These are phyloP conservation scores for Ophiostoma quercus DNA, from an alignment of 2,329 filamentous ascomycete genomes.

Conservation along the genomic window DNA sequence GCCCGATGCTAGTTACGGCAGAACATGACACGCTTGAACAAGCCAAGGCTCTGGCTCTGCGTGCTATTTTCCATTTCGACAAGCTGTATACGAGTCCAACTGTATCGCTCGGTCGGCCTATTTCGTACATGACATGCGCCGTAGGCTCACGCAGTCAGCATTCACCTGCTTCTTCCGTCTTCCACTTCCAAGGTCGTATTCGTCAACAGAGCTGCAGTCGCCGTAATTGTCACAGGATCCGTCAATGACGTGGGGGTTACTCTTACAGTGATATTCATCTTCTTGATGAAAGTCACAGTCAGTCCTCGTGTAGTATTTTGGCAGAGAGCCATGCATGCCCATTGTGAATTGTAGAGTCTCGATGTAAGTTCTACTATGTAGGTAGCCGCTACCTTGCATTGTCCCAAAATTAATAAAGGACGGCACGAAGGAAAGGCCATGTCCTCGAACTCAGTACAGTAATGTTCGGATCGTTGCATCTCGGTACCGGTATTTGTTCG, in stretches of 20 bases:
- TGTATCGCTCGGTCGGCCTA: background rate
- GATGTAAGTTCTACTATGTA: too few species aligned
- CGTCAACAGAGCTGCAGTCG: background rate
- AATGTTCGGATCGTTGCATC: background rate
- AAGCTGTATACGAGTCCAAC: background rate
- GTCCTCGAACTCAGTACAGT: too few species aligned
- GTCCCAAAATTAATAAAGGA: background rate
- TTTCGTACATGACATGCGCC: constrained; percentile 4
- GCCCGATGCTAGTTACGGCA: background rate
- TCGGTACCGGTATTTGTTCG: background rate
- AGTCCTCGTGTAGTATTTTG: background rate
- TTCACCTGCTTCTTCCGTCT: background rate
- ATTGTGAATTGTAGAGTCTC: too few species aligned
- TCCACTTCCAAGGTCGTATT: background rate
- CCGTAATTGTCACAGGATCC: background rate
- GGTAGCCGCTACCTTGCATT: background rate
- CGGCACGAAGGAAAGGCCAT: too few species aligned
- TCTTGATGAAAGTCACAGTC: background rate
- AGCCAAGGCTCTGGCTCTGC: background rate
- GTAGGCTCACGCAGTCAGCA: background rate
- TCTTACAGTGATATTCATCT: background rate
- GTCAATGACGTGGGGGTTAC: background rate
- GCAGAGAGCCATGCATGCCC: too few species aligned
- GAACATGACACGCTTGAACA: background rate
- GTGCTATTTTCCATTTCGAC: background rate